Percentiles rank a stretch among this genome's conserved stretches.
phyloP scores from a whole-genome alignment of 2,329 filamentous ascomycete species.

The Colletotrichum coccodes region DNA sequence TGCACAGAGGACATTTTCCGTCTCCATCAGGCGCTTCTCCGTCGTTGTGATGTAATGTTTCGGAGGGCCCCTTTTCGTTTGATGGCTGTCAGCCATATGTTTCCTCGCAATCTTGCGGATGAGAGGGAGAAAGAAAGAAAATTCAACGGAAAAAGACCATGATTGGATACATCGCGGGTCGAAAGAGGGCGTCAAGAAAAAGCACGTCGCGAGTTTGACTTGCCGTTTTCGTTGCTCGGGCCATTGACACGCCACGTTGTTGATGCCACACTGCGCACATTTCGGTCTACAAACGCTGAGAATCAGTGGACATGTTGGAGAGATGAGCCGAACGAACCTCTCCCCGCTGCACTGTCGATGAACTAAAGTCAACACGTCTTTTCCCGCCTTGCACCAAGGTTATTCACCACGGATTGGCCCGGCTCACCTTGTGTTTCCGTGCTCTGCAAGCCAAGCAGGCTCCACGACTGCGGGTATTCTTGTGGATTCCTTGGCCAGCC shows the following conservation, averaged over 20 bases:
- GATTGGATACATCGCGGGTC: not conserved
- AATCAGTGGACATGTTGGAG: too few relatives aligned
- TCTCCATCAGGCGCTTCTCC: constrained; percentile 24
- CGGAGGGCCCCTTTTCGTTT: constrained; percentile 13
- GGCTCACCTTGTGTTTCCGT: constrained; percentile 25
- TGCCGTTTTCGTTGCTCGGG: constrained; percentile 30
- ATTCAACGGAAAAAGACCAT: not conserved
- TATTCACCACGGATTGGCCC: not conserved
- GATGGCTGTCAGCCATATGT: not conserved
- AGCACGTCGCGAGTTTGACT: too few relatives aligned
- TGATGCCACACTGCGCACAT: constrained; percentile 30
- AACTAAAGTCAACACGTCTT: not conserved
- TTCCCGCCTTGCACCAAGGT: not conserved
- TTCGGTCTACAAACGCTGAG: constrained; percentile 4
- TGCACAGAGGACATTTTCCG: constrained; percentile 16
- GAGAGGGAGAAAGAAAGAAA: too few relatives aligned
- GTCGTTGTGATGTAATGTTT: constrained; percentile 26
- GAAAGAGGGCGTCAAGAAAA: not conserved
- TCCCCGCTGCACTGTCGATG: constrained; percentile 24
- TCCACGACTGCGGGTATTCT: constrained; percentile 15
- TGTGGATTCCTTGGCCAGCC: not conserved
- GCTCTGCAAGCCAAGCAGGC: constrained; percentile 28
- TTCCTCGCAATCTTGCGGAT: too few relatives aligned
- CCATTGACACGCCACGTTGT: constrained; percentile 25
- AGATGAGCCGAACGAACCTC: not conserved